A percentile compares a stretch with the other conserved stretches of the same genome.
These are phyloP conservation scores for Arthrinium puccinioides DNA, from an alignment of 2,329 filamentous ascomycete genomes.

Conservation along the genomic window DNA sequence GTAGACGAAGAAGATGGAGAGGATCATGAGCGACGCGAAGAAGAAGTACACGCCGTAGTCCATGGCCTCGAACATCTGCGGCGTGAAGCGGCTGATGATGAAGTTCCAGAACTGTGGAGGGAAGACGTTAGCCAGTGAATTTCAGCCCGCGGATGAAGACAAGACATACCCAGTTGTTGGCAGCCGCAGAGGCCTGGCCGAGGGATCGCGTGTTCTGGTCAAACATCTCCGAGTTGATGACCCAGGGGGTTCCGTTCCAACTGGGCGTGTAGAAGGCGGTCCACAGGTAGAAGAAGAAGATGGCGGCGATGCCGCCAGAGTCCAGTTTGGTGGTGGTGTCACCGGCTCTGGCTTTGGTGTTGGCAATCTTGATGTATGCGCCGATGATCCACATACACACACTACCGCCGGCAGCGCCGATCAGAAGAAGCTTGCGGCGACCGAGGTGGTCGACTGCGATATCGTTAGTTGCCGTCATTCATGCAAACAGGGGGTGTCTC, in stretches of 20 bases:
- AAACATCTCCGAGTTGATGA: conserved; percentile 71
- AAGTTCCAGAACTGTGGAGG: conserved; percentile 54
- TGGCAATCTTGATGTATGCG: conserved; percentile 47
- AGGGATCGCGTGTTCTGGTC: conserved; percentile 61
- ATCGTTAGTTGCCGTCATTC: neutral
- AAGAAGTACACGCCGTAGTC: conserved; percentile 63
- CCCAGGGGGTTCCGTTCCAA: conserved; percentile 72
- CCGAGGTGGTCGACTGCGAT: conserved; percentile 50
- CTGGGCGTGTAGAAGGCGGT: conserved; percentile 65
- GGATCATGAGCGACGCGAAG: conserved; percentile 56
- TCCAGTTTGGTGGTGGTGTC: conserved; percentile 19
- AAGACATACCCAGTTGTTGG: conserved; percentile 51
- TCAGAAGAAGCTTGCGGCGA: conserved; percentile 51
- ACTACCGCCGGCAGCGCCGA: conserved; percentile 51
- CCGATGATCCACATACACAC: conserved; percentile 60
- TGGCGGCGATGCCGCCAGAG: conserved; percentile 46
- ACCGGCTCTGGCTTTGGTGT: conserved; percentile 25
- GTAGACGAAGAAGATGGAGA: conserved; percentile 51
- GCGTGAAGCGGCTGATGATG: conserved; percentile 60
- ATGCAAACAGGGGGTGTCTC: neutral
- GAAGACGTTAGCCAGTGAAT: neutral
- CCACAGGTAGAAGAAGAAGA: conserved; percentile 71
- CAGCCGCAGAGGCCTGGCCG: conserved; percentile 64
- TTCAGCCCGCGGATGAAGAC: neutral
- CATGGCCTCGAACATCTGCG: conserved; percentile 53